A percentile compares a stretch with the other conserved stretches of the same genome.
These are phyloP conservation scores for Tetrapyrgos nigripes DNA, from an alignment of 1,284 basidiomycete genomes.

Conservation along the genomic window DNA sequence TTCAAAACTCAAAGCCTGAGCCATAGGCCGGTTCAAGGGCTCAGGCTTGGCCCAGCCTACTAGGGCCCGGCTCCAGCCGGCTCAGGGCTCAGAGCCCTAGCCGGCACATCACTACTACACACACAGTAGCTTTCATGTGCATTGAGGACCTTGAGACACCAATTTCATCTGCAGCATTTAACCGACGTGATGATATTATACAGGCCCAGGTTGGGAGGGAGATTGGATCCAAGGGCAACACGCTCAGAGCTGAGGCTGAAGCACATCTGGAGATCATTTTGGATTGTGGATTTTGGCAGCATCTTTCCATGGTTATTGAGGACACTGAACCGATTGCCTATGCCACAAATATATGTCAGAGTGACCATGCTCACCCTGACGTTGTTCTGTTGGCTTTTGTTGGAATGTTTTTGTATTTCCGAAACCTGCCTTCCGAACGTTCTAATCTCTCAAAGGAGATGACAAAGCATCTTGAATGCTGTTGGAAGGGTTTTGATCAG, in stretches of 20 bases:
- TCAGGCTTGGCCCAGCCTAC: no score
- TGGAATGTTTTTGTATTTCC: slow-evolving; percentile 20
- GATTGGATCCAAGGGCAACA: slow-evolving; percentile 23
- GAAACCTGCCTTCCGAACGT: not conserved
- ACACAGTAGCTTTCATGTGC: no score
- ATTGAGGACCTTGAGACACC: slow-evolving; percentile 25
- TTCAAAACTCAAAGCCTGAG: no score
- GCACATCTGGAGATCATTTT: slow-evolving; percentile 13
- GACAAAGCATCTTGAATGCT: slow-evolving; percentile 10
- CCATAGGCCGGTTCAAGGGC: no score
- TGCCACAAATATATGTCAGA: slow-evolving; percentile 22
- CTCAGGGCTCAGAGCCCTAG: no score
- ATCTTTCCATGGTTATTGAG: slow-evolving; percentile 8
- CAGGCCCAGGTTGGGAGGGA: slow-evolving; percentile 30
- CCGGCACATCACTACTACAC: no score
- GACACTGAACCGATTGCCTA: slow-evolving; percentile 24
- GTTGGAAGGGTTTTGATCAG: slow-evolving; percentile 12
- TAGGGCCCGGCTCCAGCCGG: no score
- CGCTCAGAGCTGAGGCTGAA: slow-evolving; percentile 9
- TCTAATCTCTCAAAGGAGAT: slow-evolving; percentile 12
- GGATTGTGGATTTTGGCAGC: slow-evolving; percentile 14
- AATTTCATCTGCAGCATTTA: slow-evolving; percentile 22
- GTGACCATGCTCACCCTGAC: slow-evolving; percentile 16
- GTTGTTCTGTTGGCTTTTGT: slow-evolving; percentile 19
- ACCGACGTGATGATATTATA: slow-evolving; percentile 27